Evolutionary conservation across 345 rosid species (phyloP), one percentile per base, ranked within the genome.

Genomic region (Arabidopsis suecica): DNA sequence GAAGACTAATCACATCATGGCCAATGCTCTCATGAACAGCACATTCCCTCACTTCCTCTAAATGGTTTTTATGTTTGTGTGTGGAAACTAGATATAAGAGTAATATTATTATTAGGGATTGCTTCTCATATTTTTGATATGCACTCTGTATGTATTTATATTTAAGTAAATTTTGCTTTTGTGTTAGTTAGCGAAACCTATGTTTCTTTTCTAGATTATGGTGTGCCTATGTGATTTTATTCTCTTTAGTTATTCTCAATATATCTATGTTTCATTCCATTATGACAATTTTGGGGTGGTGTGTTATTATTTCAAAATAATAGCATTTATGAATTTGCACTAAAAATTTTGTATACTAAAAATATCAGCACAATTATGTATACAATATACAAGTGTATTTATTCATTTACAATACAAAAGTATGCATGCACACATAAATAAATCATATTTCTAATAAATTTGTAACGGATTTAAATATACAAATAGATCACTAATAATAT

Each of bases 1-100:
- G 81, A 88, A 86, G 79, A 85, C 96, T 8, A 76, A 83, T 66
- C 78, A 59, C 2, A 84, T 90, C 34, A 57, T 88, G 54, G 89
- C 93, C 11, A 53, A 78, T 59, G 66, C 85, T 54, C 54, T 85
- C 10, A 80, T 86, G 23, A 83, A 82, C 37, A 69, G 4, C 5
- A 75, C 76, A 32, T 82, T 90, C 36, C 23, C 74, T 53, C 73
- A 73, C 41, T 72, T 90, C 33, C 67, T 78, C 25, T 18, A 66
- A 42, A 14, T 49, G 36, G 28, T 57, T 25, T 50, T 9, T 70
- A 2, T 55, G 14, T 28, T 9, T 63, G 11, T 49, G 38, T 57
- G 59, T 56, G 49, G 50, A 45, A 36, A 65, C 22, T 38, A 10
- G 30, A 23, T 32, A 16, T n/a, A 50, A 23, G 11, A 25, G 16